Evolutionary conservation across 2,329 filamentous ascomycete genomes (phyloP), one percentile per base, ranked within the genome.

Genomic region (Fonsecaea pedrosoi): DNA sequence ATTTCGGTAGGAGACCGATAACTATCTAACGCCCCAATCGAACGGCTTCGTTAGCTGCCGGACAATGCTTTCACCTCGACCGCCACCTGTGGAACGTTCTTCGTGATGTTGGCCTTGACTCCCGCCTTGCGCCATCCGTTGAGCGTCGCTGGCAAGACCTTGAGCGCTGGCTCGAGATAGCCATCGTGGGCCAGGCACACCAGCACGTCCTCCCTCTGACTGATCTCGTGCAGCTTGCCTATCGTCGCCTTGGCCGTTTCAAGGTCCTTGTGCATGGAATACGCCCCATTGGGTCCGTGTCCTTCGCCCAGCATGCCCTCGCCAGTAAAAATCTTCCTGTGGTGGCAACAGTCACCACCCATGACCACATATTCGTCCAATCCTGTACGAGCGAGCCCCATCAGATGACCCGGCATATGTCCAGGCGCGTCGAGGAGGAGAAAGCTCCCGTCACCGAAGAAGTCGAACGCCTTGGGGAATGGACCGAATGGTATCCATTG

Each of bases 401-500:
- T 70, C 12, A 75, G 48, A 62, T 75, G 73, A 1, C 71, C 74
- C 3, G 56, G 42, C 45, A 62, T 68, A 57, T 77, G 75, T 2
- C 76, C 76, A 2, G 75, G 75, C 2, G 58, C 80, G 68, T 85
- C 78, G 37, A 87, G 77, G 1, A 87, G 77, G 71, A 85, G 87
- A 69, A 88, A 85, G 21, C 77, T 81, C 0, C 85, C 85, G 71
- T 88, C 85, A 2, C 81, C 81, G 63, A 86, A 88, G 71, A 82
- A 87, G 72, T 88, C 85, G 32, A 70, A 34, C 0, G 74, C 74
- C 38, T 35, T 42, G 15, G 56, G 45, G 37, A 77, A 76, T 0
- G 60, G 58, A 21, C 76, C 77, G 34, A 65, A 37, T 13, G 62
- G 56, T 12, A 75, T 72, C 82, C 73, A 15, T 82, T 73, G 6